Evolutionary conservation across 2,329 filamentous ascomycete genomes (phyloP).

Genomic region (Aaosphaeria pasadenensis): DNA sequence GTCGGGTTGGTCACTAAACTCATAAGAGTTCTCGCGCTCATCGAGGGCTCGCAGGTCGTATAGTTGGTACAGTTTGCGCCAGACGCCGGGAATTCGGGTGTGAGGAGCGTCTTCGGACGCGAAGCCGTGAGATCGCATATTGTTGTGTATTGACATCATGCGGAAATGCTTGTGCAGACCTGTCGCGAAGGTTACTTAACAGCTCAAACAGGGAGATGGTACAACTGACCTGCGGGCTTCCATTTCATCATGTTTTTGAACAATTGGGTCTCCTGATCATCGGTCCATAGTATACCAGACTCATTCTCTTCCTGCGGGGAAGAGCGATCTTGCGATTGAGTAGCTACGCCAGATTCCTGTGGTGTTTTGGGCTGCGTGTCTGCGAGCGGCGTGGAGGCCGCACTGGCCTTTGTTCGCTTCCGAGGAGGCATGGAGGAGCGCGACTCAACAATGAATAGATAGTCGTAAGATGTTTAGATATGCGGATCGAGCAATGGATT

Average conservation of each 20-base stretch:
- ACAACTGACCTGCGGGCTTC: conserved; percentile 76
- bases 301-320: conserved; percentile 57
- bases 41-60: conserved; percentile 87
- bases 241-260: conserved; percentile 91
- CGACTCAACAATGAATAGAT: too few species aligned
- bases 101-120: conserved; percentile 69
- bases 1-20: conserved; percentile 58
- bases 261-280: conserved; percentile 88
- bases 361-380: conserved; percentile 41
- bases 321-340: conserved; percentile 54
- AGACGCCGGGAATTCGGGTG: conserved; percentile 86
- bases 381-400: conserved; percentile 54
- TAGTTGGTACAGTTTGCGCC: conserved; percentile 77
- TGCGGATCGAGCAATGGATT: too few species aligned
- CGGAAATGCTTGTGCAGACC: conserved; percentile 58
- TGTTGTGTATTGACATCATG: conserved; percentile 44
- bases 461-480: too few species aligned
- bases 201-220: too few species aligned
- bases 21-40: conserved; percentile 68
- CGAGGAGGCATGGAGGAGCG: conserved; percentile 60
- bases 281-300: conserved; percentile 79
- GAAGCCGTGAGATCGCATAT: conserved; percentile 55
- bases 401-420: conserved; percentile 62
- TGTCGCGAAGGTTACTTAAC: conserved; percentile 15
- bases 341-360: conserved; percentile 33